phyloP scores from a whole-genome alignment of 176 grass and related monocot species.

The Carex littledalei region DNA sequence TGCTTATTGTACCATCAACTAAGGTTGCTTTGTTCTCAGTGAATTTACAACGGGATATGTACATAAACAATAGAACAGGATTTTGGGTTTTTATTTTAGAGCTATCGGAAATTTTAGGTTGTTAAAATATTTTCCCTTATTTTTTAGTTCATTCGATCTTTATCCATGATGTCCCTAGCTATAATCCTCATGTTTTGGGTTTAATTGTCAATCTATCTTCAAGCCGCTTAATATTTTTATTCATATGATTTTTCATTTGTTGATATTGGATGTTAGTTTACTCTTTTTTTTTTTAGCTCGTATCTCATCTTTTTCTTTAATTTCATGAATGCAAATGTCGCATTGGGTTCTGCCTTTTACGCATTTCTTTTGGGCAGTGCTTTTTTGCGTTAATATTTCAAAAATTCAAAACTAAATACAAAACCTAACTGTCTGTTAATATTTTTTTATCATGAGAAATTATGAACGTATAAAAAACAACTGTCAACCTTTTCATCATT shows the following conservation, averaged over 20 bases:
- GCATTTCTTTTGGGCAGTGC: background rate
- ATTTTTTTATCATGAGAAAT: background rate
- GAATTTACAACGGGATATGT: background rate
- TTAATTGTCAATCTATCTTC: background rate
- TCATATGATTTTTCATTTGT: background rate
- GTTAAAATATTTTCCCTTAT: background rate
- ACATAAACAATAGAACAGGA: slow-evolving; percentile 11
- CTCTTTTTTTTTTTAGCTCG: background rate
- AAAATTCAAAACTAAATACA: background rate
- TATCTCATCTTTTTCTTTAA: background rate
- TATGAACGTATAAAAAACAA: background rate
- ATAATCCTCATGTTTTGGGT: background rate
- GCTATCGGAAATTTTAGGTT: background rate
- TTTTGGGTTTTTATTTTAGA: background rate
- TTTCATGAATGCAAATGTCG: background rate
- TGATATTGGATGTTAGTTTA: background rate
- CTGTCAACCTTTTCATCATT: background rate
- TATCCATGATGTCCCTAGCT: background rate
- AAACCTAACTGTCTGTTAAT: background rate
- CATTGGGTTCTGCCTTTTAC: background rate
- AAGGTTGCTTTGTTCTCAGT: background rate
- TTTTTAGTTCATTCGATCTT: background rate
- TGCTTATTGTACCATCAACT: slow-evolving; percentile 5
- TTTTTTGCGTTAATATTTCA: background rate
- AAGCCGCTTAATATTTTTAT: background rate